phyloP scores from a whole-genome alignment of 129 eudicot genomes.

The Calendula officinalis region DNA sequence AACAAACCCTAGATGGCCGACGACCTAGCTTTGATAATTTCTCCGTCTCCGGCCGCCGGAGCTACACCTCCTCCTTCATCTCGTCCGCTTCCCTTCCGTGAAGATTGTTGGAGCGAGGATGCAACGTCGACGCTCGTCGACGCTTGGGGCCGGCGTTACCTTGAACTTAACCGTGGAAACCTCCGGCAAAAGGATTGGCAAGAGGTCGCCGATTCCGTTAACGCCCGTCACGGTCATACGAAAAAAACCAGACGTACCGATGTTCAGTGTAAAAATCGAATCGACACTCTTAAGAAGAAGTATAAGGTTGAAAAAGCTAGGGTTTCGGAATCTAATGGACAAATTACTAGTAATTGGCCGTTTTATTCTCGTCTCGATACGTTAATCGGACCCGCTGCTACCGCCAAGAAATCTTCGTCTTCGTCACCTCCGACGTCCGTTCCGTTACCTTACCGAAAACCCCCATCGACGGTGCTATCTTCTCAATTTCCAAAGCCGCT shows the following conservation, averaged over 20 bases:
- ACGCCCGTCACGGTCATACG: slow-evolving; percentile 69
- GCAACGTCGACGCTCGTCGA: slow-evolving; percentile 85
- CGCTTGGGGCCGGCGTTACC: slow-evolving; percentile 87
- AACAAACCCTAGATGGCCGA: slow-evolving; percentile 44
- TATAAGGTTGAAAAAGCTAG: slow-evolving; percentile 82
- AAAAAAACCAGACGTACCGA: slow-evolving; percentile 87
- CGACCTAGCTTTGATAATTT: slow-evolving; percentile 34
- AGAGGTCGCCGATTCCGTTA: slow-evolving; percentile 87
- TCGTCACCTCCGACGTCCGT: slow-evolving; percentile 45
- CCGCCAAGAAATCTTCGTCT: slow-evolving; percentile 33
- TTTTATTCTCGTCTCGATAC: slow-evolving; percentile 53
- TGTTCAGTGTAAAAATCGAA: slow-evolving; percentile 94
- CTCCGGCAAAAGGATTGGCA: slow-evolving; percentile 99
- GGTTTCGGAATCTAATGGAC: slow-evolving; percentile 58
- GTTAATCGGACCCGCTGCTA: slow-evolving; percentile 55
- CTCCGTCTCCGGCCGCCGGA: slow-evolving; percentile 32
- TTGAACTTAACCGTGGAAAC: slow-evolving; percentile 88
- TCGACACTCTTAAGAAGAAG: slow-evolving; percentile 94
- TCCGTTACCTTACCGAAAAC: slow-evolving; percentile 35
- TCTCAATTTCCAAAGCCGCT: slow-evolving; percentile 30
- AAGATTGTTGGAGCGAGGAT: slow-evolving; percentile 95
- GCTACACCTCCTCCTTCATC: slow-evolving; percentile 34
- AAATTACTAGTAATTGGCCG: slow-evolving; percentile 52
- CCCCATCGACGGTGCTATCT: slow-evolving; percentile 20
- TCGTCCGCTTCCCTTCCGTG: slow-evolving; percentile 65